phyloP scores from a whole-genome alignment of 2,329 filamentous ascomycete species.

The Orbilia javanica region DNA sequence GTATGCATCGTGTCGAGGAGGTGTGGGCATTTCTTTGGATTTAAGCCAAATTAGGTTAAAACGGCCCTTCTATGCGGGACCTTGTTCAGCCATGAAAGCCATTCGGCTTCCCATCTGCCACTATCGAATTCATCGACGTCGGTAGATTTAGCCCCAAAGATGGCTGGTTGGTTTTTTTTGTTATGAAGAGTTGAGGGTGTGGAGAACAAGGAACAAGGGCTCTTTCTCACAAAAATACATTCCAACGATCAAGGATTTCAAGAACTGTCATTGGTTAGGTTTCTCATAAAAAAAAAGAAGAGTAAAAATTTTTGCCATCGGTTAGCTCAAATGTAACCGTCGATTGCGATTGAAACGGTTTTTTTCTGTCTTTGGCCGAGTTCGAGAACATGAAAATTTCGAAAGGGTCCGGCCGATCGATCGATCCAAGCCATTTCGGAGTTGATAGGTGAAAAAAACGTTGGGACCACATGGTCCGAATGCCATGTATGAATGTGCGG shows the following conservation, averaged over 20 bases:
- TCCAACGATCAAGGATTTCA: conserved; percentile 26
- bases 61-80: conserved; percentile 15
- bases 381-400: conserved; percentile 50
- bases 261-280: conserved; percentile 50
- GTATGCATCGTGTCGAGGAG: conserved; percentile 16
- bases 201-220: conserved; percentile 25
- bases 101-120: conserved; percentile 24
- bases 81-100: conserved; percentile 38
- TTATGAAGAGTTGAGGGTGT: conserved; percentile 20
- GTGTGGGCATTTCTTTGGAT: conserved; percentile 24
- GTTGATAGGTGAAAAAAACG: not conserved
- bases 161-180: conserved; percentile 16
- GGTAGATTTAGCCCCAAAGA: conserved; percentile 42
- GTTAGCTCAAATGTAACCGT: conserved; percentile 47
- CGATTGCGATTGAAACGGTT: conserved; percentile 36
- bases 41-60: conserved; percentile 52
- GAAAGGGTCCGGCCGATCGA: conserved; percentile 37
- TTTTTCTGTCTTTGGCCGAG: conserved; percentile 3
- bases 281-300: conserved; percentile 24
- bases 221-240: conserved; percentile 27
- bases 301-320: conserved; percentile 47
- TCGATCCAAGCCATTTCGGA: conserved; percentile 10
- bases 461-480: conserved; percentile 43
- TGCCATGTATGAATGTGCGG: not conserved
- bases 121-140: conserved; percentile 23